Evolutionary conservation across 2,329 filamentous ascomycete genomes (phyloP).

Genomic region (Fusarium decemcellulare): DNA sequence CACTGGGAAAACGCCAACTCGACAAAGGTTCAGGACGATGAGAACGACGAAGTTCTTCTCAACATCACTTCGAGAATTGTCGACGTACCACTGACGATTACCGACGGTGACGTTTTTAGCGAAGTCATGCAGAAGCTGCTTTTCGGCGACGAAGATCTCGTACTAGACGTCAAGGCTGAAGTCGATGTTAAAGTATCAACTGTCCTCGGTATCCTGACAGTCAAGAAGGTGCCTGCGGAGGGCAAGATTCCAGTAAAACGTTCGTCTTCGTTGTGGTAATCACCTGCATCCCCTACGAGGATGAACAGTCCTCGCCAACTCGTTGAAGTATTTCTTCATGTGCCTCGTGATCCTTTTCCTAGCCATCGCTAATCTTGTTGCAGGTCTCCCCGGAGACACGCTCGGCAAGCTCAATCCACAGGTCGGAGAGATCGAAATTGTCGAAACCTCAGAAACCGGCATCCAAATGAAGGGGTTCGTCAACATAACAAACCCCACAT

Average conservation of each 20-base stretch:
- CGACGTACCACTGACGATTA: slow-evolving; percentile 86
- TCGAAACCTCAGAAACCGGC: slow-evolving; percentile 79
- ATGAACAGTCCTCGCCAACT: slow-evolving; percentile 41
- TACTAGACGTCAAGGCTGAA: slow-evolving; percentile 80
- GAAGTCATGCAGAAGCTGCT: slow-evolving; percentile 86
- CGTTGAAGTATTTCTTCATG: slow-evolving; percentile 50
- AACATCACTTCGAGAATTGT: slow-evolving; percentile 83
- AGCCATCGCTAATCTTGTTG: slow-evolving; percentile 52
- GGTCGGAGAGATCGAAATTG: slow-evolving; percentile 79
- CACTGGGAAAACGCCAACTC: slow-evolving; percentile 91
- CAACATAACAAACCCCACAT: slow-evolving; percentile 92
- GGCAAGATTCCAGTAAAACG: slow-evolving; percentile 93
- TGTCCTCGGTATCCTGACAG: slow-evolving; percentile 82
- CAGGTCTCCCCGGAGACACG: slow-evolving; percentile 72
- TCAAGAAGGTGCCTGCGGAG: slow-evolving; percentile 88
- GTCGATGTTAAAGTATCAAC: slow-evolving; percentile 90
- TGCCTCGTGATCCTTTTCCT: slow-evolving; percentile 40
- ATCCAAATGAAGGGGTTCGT: slow-evolving; percentile 79
- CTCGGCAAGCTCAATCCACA: slow-evolving; percentile 69
- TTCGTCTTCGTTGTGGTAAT: slow-evolving; percentile 76
- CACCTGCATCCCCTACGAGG: slow-evolving; percentile 45
- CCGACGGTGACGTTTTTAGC: slow-evolving; percentile 82
- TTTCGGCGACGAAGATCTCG: slow-evolving; percentile 79
- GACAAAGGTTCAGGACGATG: slow-evolving; percentile 70
- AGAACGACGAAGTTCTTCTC: slow-evolving; percentile 73